phyloP scores from a whole-genome alignment of 495 filamentous ascomycete species.

The Lophium mytilinum region DNA sequence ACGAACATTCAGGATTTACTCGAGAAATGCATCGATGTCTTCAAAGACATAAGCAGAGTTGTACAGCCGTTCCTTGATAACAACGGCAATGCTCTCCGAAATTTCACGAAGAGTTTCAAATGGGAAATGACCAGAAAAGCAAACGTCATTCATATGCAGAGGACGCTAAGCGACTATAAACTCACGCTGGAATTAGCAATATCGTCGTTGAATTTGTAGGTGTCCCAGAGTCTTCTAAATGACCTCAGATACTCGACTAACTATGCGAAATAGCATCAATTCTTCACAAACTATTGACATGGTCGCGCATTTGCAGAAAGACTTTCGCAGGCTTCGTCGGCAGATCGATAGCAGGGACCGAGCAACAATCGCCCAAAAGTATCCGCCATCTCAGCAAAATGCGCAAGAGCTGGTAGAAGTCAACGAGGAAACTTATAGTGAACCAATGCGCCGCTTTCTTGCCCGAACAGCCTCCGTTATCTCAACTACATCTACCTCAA shows the following conservation, averaged over 20 bases:
- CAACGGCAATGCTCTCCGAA: conserved; percentile 1
- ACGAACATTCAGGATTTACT: conserved; percentile 5
- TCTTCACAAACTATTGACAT: conserved; percentile 10
- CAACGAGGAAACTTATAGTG: neutral
- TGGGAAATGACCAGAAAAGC: conserved; percentile 7
- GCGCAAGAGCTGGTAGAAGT: no score
- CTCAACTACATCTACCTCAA: conserved; percentile 1
- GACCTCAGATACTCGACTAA: neutral
- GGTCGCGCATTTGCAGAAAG: conserved; percentile 5
- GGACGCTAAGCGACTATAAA: conserved; percentile 1
- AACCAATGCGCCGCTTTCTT: conserved; percentile 3
- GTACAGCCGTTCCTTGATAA: conserved; percentile 1
- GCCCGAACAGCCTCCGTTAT: neutral
- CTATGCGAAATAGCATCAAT: conserved; percentile 2
- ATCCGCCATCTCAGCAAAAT: neutral
- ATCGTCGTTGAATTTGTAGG: conserved; percentile 9
- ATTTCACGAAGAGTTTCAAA: neutral
- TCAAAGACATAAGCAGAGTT: neutral
- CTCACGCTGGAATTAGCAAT: conserved; percentile 8
- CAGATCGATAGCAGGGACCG: neutral
- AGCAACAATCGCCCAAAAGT: neutral
- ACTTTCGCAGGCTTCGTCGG: conserved; percentile 3
- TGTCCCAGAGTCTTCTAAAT: neutral
- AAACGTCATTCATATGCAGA: neutral
- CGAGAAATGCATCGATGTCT: conserved; percentile 9